These are phyloP conservation scores for Penicillium longicatenatum DNA, from an alignment of 495 filamentous ascomycete species.

Conservation along the genomic window DNA sequence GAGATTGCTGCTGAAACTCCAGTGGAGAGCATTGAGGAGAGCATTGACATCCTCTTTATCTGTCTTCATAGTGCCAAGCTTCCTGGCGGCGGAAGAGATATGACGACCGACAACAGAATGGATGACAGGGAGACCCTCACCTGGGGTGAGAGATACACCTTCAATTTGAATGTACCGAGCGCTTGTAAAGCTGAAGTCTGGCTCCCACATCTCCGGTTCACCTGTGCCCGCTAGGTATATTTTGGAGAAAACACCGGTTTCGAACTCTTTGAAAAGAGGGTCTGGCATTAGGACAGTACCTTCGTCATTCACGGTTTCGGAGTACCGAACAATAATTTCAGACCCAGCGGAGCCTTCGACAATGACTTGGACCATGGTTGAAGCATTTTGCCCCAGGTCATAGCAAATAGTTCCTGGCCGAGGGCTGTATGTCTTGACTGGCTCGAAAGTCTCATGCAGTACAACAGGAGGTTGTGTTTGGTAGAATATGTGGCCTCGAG, in stretches of 20 bases:
- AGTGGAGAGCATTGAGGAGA: slow-evolving; percentile 28
- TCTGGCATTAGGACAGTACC: slow-evolving; percentile 33
- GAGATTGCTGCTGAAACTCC: slow-evolving; percentile 31
- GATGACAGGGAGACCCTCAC: slow-evolving; percentile 20
- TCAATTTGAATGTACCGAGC: slow-evolving; percentile 33
- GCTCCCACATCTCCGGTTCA: slow-evolving; percentile 27
- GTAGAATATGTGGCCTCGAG: slow-evolving; percentile 27
- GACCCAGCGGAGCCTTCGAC: slow-evolving; percentile 23
- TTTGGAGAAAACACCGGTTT: slow-evolving; percentile 27
- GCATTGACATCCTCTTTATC: slow-evolving; percentile 31
- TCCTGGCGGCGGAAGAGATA: slow-evolving; percentile 28
- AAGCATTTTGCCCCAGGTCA: slow-evolving; percentile 32
- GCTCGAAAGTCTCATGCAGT: slow-evolving; percentile 29
- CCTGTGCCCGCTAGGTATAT: slow-evolving; percentile 27
- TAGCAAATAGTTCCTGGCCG: slow-evolving; percentile 20
- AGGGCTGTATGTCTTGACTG: slow-evolving; percentile 18
- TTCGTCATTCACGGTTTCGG: slow-evolving; percentile 27
- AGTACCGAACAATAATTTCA: slow-evolving; percentile 29
- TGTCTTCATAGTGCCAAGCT: slow-evolving; percentile 28
- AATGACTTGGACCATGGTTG: slow-evolving; percentile 23
- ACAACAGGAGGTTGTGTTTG: slow-evolving; percentile 32
- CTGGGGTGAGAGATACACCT: slow-evolving; percentile 20
- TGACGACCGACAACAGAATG: slow-evolving; percentile 27
- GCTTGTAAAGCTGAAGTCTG: slow-evolving; percentile 34
- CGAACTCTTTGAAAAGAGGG: slow-evolving; percentile 34